These are phyloP conservation scores for Phycomyces nitens DNA, from an alignment of 192 early-diverging fungal species.

Conservation along the genomic window DNA sequence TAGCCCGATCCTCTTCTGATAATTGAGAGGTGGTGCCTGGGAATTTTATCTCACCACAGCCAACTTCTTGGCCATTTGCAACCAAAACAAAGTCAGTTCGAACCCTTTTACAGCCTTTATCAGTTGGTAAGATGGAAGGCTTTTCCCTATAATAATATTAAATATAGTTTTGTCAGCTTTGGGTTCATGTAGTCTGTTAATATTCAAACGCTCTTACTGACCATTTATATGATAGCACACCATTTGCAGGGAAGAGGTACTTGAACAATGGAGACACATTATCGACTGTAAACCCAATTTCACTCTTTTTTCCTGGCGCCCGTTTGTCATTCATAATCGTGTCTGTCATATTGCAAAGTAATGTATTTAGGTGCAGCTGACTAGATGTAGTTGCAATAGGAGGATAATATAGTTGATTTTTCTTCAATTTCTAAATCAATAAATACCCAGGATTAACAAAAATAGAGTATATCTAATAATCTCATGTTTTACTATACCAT, in stretches of 20 bases:
- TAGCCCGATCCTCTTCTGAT: constrained; percentile 5
- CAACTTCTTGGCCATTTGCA: constrained; percentile 14
- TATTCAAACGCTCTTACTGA: constrained; percentile 5
- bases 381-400: constrained; percentile 8
- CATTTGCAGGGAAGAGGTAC: constrained; percentile 13
- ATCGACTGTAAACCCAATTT: constrained; percentile 15
- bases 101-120: constrained; percentile 7
- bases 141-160: constrained; percentile 12
- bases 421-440: not conserved
- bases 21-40: not conserved
- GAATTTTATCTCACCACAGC: constrained; percentile 11
- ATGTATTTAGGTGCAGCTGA: constrained; percentile 7
- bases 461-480: constrained; percentile 7
- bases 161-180: constrained; percentile 8
- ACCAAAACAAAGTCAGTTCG: constrained; percentile 9
- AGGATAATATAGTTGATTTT: constrained; percentile 4
- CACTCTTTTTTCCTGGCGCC: constrained; percentile 1
- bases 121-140: constrained; percentile 1
- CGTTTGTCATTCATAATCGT: constrained; percentile 7
- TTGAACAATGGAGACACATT: constrained; percentile 10
- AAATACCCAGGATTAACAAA: not conserved
- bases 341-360: constrained; percentile 6
- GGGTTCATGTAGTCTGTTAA: not conserved
- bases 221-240: constrained; percentile 2
- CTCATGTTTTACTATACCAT: constrained; percentile 7